Conservation (phyloP, 2,329 filamentous ascomycete species). For the Myriosclerotinia curreyana region DNA sequence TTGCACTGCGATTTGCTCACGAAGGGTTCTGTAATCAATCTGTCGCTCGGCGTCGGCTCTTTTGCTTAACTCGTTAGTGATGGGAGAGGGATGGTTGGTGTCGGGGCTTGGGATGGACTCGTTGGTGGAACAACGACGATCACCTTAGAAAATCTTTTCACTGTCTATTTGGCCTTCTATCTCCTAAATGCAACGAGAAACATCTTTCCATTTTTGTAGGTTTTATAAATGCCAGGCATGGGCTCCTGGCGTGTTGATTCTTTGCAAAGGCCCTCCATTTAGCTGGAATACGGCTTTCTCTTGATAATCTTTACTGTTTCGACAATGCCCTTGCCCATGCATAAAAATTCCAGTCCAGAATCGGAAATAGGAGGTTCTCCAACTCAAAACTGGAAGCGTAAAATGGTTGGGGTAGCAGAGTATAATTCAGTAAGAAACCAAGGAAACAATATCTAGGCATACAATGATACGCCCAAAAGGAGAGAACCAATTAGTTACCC, state of each 20-base stretch:
- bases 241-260: conserved; percentile 11
- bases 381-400: background rate
- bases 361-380: background rate
- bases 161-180: conserved; percentile 20
- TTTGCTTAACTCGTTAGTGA: background rate
- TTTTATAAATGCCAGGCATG: conserved; percentile 28
- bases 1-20: conserved; percentile 23
- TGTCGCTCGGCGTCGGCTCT: background rate
- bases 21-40: conserved; percentile 25
- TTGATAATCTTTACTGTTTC: background rate
- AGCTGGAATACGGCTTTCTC: background rate
- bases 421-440: background rate
- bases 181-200: conserved; percentile 13
- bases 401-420: background rate
- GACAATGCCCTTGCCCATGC: no score
- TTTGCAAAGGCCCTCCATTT: background rate
- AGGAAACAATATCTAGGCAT: background rate
- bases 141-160: conserved; percentile 21
- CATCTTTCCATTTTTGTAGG: background rate
- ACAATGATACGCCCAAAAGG: background rate
- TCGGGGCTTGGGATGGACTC: background rate
- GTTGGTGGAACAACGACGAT: background rate
- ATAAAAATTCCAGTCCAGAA: background rate
- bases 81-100: background rate
- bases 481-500: background rate